phyloP scores from a whole-genome alignment of 495 filamentous ascomycete genomes.

The Penicillium tannophilum region DNA sequence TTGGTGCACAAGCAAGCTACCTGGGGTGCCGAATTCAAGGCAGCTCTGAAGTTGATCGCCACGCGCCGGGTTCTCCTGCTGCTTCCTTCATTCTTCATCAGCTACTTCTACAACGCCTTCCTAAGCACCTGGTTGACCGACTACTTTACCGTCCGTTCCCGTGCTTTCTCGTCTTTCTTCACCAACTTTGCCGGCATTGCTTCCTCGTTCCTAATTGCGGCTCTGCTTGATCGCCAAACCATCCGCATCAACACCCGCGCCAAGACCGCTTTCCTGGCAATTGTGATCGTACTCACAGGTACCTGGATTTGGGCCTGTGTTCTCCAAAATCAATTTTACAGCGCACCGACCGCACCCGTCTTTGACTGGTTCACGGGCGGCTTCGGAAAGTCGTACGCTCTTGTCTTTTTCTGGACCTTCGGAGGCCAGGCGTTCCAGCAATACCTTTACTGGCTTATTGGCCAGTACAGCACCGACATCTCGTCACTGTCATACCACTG shows the following conservation, averaged over 20 bases:
- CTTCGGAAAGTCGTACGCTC: constrained; percentile 34
- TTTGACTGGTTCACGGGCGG: constrained; percentile 39
- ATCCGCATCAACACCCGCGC: constrained; percentile 40
- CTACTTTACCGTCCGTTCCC: constrained; percentile 38
- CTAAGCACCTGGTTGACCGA: constrained; percentile 34
- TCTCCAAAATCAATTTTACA: constrained; percentile 35
- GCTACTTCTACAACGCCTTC: constrained; percentile 42
- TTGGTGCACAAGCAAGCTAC: constrained; percentile 31
- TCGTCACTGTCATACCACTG: constrained; percentile 37
- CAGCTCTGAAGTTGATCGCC: constrained; percentile 27
- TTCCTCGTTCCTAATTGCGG: constrained; percentile 35
- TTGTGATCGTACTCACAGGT: constrained; percentile 28
- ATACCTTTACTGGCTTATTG: constrained; percentile 39
- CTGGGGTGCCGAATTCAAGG: constrained; percentile 36
- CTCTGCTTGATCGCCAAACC: constrained; percentile 33
- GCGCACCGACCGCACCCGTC: constrained; percentile 22
- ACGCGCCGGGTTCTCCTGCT: constrained; percentile 33
- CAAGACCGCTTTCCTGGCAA: constrained; percentile 28
- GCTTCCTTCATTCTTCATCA: constrained; percentile 38
- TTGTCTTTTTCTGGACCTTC: constrained; percentile 39
- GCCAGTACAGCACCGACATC: constrained; percentile 37
- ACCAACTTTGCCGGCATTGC: constrained; percentile 38
- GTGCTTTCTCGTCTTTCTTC: constrained; percentile 39
- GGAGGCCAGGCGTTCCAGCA: constrained; percentile 38
- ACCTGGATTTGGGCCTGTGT: constrained; percentile 40